Conservation (phyloP, 2,329 filamentous ascomycete species). For the Didymella keratinophila region DNA sequence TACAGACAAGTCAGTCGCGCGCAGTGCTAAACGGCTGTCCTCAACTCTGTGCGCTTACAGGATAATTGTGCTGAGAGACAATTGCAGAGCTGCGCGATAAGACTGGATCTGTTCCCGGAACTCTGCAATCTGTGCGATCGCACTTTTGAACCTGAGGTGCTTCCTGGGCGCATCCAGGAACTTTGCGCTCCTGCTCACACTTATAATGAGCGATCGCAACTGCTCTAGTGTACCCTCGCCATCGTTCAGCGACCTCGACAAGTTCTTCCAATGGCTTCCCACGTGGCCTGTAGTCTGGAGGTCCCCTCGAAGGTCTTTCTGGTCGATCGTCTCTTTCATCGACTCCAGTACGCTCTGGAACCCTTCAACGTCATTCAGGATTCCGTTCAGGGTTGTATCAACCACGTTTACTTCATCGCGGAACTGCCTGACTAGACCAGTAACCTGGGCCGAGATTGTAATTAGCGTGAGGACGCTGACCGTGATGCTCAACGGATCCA, state of each 20-base stretch:
- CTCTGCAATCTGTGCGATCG: conserved; percentile 26
- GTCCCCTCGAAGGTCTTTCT: conserved; percentile 26
- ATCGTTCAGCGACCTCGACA: conserved; percentile 32
- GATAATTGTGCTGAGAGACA: conserved; percentile 35
- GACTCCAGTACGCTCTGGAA: conserved; percentile 32
- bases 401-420: conserved; percentile 31
- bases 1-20: conserved; percentile 4
- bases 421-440: conserved; percentile 29
- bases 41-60: conserved; percentile 24
- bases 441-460: conserved; percentile 28
- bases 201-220: conserved; percentile 24
- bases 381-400: conserved; percentile 31
- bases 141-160: conserved; percentile 28
- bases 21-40: neutral
- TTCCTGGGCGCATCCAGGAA: conserved; percentile 32
- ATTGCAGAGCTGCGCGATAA: conserved; percentile 32
- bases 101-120: conserved; percentile 34
- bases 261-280: conserved; percentile 35
- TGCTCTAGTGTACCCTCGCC: conserved; percentile 28
- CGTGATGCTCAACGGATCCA: conserved; percentile 33
- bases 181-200: conserved; percentile 28
- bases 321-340: conserved; percentile 36
- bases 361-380: conserved; percentile 31
- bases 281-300: conserved; percentile 31
- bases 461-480: conserved; percentile 29